phyloP scores from a whole-genome alignment of 129 eudicot species.

The Flaveria linearis region DNA sequence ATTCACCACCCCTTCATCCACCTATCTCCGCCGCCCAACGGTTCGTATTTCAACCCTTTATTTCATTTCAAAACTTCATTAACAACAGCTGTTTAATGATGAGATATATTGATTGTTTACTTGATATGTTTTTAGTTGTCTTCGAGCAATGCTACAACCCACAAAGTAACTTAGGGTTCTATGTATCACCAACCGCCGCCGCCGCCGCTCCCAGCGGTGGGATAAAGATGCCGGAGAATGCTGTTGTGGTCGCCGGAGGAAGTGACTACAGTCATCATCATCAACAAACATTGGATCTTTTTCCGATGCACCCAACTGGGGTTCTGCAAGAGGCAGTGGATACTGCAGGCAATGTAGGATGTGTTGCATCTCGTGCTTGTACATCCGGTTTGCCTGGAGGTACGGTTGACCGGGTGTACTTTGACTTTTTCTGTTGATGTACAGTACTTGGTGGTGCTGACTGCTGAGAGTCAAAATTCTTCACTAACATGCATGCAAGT shows the following conservation, averaged over 20 bases:
- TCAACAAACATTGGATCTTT: slow-evolving; percentile 63
- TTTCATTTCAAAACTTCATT: background rate
- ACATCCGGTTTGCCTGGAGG: slow-evolving; percentile 31
- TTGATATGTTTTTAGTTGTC: slow-evolving; percentile 38
- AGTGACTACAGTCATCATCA: background rate
- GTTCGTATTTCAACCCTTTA: slow-evolving; percentile 16
- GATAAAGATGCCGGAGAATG: slow-evolving; percentile 25
- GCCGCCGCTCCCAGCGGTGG: background rate
- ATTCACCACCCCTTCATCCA: slow-evolving; percentile 25
- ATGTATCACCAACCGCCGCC: slow-evolving; percentile 35
- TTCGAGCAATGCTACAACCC: slow-evolving; percentile 54
- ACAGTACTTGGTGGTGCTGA: background rate
- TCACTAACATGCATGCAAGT: slow-evolving; percentile 29
- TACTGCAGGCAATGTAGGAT: background rate
- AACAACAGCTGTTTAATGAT: too few relatives aligned
- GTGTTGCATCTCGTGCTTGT: slow-evolving; percentile 29
- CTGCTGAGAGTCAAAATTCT: slow-evolving; percentile 5
- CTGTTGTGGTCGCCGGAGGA: slow-evolving; percentile 14
- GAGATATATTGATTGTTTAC: too few relatives aligned
- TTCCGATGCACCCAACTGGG: slow-evolving; percentile 79
- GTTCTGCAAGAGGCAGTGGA: slow-evolving; percentile 37
- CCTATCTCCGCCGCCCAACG: slow-evolving; percentile 45
- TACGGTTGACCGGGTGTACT: slow-evolving; percentile 33
- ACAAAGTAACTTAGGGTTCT: slow-evolving; percentile 44
- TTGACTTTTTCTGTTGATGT: slow-evolving; percentile 50